These are phyloP conservation scores for Aspergillus coremiiformis DNA, from an alignment of 495 filamentous ascomycete species.

Conservation along the genomic window DNA sequence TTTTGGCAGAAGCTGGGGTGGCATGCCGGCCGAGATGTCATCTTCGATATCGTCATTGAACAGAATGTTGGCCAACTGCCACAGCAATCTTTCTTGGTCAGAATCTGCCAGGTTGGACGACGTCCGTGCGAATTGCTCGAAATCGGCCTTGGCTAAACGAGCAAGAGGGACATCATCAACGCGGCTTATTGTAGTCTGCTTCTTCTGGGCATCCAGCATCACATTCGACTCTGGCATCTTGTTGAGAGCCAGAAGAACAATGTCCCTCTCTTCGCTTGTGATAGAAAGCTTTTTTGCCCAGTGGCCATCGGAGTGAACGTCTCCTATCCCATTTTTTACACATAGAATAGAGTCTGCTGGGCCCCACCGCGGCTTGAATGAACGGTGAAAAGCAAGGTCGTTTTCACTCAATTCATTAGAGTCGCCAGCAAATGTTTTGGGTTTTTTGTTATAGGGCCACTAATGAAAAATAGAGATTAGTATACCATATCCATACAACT, in stretches of 20 bases:
- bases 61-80: slow-evolving; percentile 68
- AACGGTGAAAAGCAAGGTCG: slow-evolving; percentile 54
- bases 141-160: slow-evolving; percentile 26
- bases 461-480: slow-evolving; percentile 46
- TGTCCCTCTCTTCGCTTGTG: slow-evolving; percentile 32
- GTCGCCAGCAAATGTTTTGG: slow-evolving; percentile 55
- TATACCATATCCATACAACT: slow-evolving; percentile 15
- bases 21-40: slow-evolving; percentile 38
- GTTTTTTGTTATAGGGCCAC: slow-evolving; percentile 79
- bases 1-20: slow-evolving; percentile 30
- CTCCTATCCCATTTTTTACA: slow-evolving; percentile 29
- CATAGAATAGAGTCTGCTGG: slow-evolving; percentile 66
- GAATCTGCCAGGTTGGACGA: slow-evolving; percentile 16
- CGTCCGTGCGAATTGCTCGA: slow-evolving; percentile 31
- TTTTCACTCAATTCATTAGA: slow-evolving; percentile 47
- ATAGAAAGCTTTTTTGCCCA: slow-evolving; percentile 34
- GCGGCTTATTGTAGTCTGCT: slow-evolving; percentile 28
- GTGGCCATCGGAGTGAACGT: slow-evolving; percentile 15
- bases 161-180: slow-evolving; percentile 37
- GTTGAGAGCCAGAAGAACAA: slow-evolving; percentile 26
- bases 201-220: slow-evolving; percentile 33
- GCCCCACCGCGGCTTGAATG: slow-evolving; percentile 73
- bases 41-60: slow-evolving; percentile 62
- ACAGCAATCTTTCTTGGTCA: slow-evolving; percentile 34
- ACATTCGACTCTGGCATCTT: slow-evolving; percentile 20